Evolutionary conservation across 257 asterid species (phyloP).

Genomic region (Ehretia macrophylla): DNA sequence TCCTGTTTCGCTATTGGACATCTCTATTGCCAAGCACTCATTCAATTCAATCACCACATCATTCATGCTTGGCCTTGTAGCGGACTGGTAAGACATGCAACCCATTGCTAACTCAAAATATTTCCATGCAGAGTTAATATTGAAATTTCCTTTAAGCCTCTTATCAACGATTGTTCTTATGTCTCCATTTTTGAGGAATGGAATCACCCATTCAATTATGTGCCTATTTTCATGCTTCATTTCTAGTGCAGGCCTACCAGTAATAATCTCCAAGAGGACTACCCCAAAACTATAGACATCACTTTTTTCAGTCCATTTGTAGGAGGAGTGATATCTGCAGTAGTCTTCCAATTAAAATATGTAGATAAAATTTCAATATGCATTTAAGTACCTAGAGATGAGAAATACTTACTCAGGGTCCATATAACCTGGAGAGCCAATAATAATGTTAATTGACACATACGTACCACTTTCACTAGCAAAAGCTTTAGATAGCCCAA

Average conservation of each 20-base stretch:
- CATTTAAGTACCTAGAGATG: no score
- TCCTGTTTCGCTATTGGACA: neutral
- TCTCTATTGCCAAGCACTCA: slow-evolving; percentile 19
- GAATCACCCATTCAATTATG: slow-evolving; percentile 75
- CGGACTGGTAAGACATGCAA: slow-evolving; percentile 23
- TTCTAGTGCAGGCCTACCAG: slow-evolving; percentile 68
- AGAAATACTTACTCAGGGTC: slow-evolving; percentile 35
- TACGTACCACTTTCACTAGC: slow-evolving; percentile 15
- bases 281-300: slow-evolving; percentile 81
- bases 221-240: slow-evolving; percentile 53
- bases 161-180: slow-evolving; percentile 26
- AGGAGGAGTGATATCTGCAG: slow-evolving; percentile 6
- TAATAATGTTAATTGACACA: slow-evolving; percentile 13
- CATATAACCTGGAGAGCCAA: slow-evolving; percentile 32
- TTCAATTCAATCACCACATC: slow-evolving; percentile 25
- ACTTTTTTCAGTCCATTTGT: slow-evolving; percentile 73
- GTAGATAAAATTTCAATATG: no score
- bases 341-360: neutral
- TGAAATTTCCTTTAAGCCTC: slow-evolving; percentile 18
- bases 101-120: slow-evolving; percentile 33
- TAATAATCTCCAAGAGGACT: slow-evolving; percentile 75
- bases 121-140: slow-evolving; percentile 25
- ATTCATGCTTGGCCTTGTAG: slow-evolving; percentile 33
- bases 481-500: slow-evolving; percentile 39
- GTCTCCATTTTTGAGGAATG: slow-evolving; percentile 20